A percentile compares a stretch with the other conserved stretches of the same genome.
Evolutionary conservation across 805 yeast species (phyloP).

Genomic region (Barnettozyma sucrosica): DNA sequence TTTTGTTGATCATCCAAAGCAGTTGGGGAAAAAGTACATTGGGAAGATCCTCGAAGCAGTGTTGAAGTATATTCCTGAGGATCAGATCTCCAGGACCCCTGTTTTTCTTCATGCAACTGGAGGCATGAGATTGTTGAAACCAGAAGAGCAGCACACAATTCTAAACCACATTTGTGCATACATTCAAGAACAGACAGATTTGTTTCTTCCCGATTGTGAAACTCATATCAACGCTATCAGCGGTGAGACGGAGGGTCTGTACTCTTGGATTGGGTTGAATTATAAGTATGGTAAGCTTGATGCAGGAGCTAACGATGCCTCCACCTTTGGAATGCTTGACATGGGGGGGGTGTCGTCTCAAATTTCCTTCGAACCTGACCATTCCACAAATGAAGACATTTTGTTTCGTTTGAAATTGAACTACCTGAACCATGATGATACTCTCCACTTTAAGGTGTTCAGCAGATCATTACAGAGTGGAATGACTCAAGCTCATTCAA

Average conservation of each 20-base stretch:
- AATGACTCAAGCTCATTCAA: slow-evolving; percentile 46
- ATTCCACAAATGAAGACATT: slow-evolving; percentile 40
- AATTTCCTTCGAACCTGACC: slow-evolving; percentile 55
- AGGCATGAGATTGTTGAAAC: slow-evolving; percentile 55
- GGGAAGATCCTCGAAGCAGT: slow-evolving; percentile 43
- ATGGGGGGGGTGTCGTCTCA: slow-evolving; percentile 98
- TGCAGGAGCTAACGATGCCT: slow-evolving; percentile 28
- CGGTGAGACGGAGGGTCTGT: slow-evolving; percentile 62
- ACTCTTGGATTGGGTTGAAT: slow-evolving; percentile 63
- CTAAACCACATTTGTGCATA: slow-evolving; percentile 45
- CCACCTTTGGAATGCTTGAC: slow-evolving; percentile 77
- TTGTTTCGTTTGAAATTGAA: slow-evolving; percentile 41
- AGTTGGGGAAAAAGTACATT: slow-evolving; percentile 47
- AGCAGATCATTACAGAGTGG: slow-evolving; percentile 61
- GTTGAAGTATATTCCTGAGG: slow-evolving; percentile 47
- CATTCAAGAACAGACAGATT: slow-evolving; percentile 39
- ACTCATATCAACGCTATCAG: slow-evolving; percentile 54
- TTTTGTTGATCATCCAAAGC: slow-evolving; percentile 41
- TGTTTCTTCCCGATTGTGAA: slow-evolving; percentile 55
- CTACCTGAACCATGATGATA: slow-evolving; percentile 23
- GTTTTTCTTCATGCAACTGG: slow-evolving; percentile 67
- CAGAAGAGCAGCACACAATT: slow-evolving; percentile 42
- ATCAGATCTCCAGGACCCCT: slow-evolving; percentile 59
- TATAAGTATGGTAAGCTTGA: slow-evolving; percentile 43
- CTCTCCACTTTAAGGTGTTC: slow-evolving; percentile 36